A percentile compares a stretch with the other conserved stretches of the same genome.
These are phyloP conservation scores for Chlorella sp. DNA, from an alignment of 139 green algal species.

Conservation along the genomic window DNA sequence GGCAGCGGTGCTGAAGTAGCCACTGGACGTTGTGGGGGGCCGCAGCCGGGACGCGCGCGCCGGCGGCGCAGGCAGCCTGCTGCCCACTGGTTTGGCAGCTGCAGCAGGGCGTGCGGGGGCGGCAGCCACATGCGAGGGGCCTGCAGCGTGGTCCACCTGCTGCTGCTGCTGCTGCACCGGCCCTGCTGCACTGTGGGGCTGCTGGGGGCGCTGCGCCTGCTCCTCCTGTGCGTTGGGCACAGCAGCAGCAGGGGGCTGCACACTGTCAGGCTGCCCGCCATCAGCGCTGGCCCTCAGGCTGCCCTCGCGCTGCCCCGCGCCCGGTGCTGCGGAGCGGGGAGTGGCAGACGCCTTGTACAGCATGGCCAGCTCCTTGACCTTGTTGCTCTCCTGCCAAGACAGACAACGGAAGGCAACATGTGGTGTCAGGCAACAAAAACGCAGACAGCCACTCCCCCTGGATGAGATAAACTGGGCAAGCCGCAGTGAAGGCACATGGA, in stretches of 20 bases:
- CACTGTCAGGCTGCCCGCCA: not conserved
- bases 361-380: constrained; percentile 38
- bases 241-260: not conserved
- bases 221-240: not conserved
- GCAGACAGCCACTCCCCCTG: too few species aligned
- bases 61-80: not conserved
- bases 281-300: not conserved
- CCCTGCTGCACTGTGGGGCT: not conserved
- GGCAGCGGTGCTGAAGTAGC: constrained; percentile 25
- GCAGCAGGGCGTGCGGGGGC: not conserved
- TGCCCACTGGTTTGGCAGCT: not conserved
- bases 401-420: too few species aligned
- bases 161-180: not conserved
- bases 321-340: not conserved
- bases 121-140: too few species aligned
- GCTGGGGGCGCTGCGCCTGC: not conserved
- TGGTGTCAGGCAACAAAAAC: too few species aligned
- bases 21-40: constrained; percentile 22
- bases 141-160: too few species aligned
- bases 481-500: too few species aligned
- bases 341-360: constrained; percentile 31
- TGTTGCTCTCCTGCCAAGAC: constrained; percentile 27
- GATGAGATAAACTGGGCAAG: too few species aligned
- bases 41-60: not conserved
- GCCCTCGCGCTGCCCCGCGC: not conserved